Evolutionary conservation across 2,329 filamentous ascomycete species (phyloP).

Genomic region (Berkeleyomyces rouxiae): DNA sequence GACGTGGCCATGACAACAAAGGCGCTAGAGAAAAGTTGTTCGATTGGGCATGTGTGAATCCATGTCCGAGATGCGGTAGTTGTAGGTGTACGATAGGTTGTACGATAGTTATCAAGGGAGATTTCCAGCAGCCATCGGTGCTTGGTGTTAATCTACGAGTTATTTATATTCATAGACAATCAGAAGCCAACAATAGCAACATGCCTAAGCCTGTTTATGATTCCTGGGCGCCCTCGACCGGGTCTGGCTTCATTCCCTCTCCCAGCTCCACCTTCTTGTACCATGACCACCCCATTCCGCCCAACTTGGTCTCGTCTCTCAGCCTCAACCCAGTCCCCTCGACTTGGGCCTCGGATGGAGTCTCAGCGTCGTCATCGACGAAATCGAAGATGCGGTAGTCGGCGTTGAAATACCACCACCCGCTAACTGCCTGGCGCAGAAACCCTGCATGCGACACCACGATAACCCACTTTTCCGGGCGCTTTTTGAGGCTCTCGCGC

Average conservation of each 20-base stretch:
- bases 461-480: conserved; percentile 44
- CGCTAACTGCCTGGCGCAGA: conserved; percentile 38
- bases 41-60: neutral
- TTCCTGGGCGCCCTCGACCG: neutral
- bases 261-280: conserved; percentile 19
- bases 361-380: conserved; percentile 16
- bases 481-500: conserved; percentile 31
- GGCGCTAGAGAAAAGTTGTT: neutral
- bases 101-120: conserved; percentile 6
- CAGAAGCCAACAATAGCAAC: neutral
- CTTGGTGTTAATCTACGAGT: conserved; percentile 1
- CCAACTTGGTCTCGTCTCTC: conserved; percentile 25
- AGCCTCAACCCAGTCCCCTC: conserved; percentile 26
- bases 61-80: neutral
- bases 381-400: conserved; percentile 50
- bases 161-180: neutral
- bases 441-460: conserved; percentile 52
- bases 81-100: conserved; percentile 2
- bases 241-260: conserved; percentile 4
- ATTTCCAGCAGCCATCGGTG: conserved; percentile 5
- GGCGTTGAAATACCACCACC: conserved; percentile 41
- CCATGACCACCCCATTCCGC: conserved; percentile 24
- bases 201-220: neutral
- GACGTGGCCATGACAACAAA: neutral
- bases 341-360: conserved; percentile 12